phyloP scores from a whole-genome alignment of 2,329 filamentous ascomycete genomes.

The Rhexocercosporidium sp. region DNA sequence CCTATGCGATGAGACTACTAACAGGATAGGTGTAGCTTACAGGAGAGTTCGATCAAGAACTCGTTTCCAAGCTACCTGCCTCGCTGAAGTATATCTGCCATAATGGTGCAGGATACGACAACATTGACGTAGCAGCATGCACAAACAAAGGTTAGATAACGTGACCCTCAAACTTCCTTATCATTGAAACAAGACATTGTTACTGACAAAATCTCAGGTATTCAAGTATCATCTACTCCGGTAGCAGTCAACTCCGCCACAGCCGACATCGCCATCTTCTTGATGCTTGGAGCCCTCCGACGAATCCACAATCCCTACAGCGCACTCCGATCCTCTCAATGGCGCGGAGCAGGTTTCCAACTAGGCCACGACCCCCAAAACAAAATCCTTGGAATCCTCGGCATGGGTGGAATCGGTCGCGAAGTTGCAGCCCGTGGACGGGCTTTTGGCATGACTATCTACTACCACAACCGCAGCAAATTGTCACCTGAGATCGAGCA shows the following conservation, averaged over 20 bases:
- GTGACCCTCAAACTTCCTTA: no score
- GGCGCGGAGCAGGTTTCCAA: constrained; percentile 58
- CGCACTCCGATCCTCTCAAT: constrained; percentile 66
- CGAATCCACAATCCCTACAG: constrained; percentile 62
- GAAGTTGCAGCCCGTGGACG: constrained; percentile 74
- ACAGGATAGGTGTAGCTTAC: constrained; percentile 51
- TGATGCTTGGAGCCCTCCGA: constrained; percentile 78
- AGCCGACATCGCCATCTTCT: constrained; percentile 78
- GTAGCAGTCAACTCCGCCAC: constrained; percentile 80
- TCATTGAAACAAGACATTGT: not conserved
- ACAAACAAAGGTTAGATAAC: constrained; percentile 44
- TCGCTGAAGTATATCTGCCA: constrained; percentile 63
- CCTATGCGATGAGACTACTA: not conserved
- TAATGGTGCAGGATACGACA: constrained; percentile 81
- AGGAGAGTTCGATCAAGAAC: constrained; percentile 70
- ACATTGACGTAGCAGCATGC: constrained; percentile 75
- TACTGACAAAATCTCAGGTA: constrained; percentile 44
- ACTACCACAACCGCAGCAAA: constrained; percentile 73
- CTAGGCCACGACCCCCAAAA: constrained; percentile 71
- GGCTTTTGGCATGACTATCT: constrained; percentile 75
- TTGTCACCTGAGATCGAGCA: constrained; percentile 58
- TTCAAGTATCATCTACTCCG: constrained; percentile 78
- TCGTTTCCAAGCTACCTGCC: constrained; percentile 60
- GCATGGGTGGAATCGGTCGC: constrained; percentile 83
- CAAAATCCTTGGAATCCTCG: constrained; percentile 78